These are phyloP conservation scores for Hylodesmum podocarpum DNA, from an alignment of 306 rosid genomes.

Conservation along the genomic window DNA sequence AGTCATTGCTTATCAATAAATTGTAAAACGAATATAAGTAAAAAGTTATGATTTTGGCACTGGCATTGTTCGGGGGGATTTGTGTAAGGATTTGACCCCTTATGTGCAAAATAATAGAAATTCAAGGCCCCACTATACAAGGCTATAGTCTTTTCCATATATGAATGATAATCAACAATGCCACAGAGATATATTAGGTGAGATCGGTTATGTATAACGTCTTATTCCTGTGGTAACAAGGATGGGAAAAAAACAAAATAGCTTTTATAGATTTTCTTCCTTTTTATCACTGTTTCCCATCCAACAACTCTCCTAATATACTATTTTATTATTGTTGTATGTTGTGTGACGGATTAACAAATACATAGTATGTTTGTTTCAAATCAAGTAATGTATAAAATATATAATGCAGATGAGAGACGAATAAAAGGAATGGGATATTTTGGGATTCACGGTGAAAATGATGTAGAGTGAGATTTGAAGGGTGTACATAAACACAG, in stretches of 20 bases:
- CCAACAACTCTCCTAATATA: too few species aligned
- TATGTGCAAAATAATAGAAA: constrained; percentile 32
- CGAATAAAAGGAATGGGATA: too few species aligned
- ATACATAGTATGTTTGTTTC: too few species aligned
- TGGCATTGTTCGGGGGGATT: constrained; percentile 40
- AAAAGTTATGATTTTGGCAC: background rate
- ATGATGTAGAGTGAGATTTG: too few species aligned
- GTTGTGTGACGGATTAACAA: too few species aligned
- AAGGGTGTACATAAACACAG: too few species aligned
- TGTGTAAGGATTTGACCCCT: constrained; percentile 54
- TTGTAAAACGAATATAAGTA: background rate
- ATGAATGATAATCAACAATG: background rate
- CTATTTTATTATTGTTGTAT: too few species aligned
- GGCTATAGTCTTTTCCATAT: constrained; percentile 10
- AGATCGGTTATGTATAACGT: background rate
- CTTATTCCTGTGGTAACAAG: background rate
- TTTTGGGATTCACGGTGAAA: too few species aligned
- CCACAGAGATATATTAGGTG: background rate
- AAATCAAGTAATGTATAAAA: too few species aligned
- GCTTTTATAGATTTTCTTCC: too few species aligned
- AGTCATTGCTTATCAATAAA: background rate
- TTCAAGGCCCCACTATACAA: constrained; percentile 38
- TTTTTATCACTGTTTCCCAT: too few species aligned
- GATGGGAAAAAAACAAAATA: background rate
- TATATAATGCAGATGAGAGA: too few species aligned